Conservation (phyloP, 148 eudicot species). For the Chenopodium berlandieri region DNA sequence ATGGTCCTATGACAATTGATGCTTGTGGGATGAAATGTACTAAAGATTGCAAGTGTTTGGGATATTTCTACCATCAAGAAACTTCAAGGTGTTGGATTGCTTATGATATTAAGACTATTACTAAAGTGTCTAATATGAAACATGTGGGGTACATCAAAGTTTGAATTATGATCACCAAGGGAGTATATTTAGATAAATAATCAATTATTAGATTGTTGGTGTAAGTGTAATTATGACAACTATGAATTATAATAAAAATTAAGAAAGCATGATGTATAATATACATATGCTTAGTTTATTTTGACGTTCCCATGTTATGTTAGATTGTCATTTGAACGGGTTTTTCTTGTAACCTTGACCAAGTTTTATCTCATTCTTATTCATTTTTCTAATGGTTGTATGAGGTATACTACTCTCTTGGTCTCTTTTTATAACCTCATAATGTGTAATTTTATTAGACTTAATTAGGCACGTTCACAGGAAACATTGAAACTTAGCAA, state of each 20-base stretch:
- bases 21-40: conserved; percentile 46
- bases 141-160: conserved; percentile 27
- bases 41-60: conserved; percentile 61
- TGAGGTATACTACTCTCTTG: no score
- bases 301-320: no score
- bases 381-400: no score
- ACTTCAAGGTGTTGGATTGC: conserved; percentile 61
- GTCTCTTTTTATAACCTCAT: no score
- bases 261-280: neutral
- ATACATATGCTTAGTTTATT: neutral
- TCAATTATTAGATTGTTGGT: neutral
- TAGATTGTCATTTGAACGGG: no score
- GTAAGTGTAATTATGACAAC: neutral
- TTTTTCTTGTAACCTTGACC: no score
- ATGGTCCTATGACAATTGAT: conserved; percentile 38
- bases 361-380: no score
- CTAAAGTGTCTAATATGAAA: conserved; percentile 22
- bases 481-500: no score
- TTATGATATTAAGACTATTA: conserved; percentile 54
- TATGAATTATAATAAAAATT: neutral
- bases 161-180: neutral
- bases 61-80: conserved; percentile 56
- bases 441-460: no score
- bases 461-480: no score
- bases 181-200: neutral